A percentile compares a stretch with the other conserved stretches of the same genome.
These are phyloP conservation scores for Rutstroemia sp. DNA, from an alignment of 2,329 filamentous ascomycete genomes.

Conservation along the genomic window DNA sequence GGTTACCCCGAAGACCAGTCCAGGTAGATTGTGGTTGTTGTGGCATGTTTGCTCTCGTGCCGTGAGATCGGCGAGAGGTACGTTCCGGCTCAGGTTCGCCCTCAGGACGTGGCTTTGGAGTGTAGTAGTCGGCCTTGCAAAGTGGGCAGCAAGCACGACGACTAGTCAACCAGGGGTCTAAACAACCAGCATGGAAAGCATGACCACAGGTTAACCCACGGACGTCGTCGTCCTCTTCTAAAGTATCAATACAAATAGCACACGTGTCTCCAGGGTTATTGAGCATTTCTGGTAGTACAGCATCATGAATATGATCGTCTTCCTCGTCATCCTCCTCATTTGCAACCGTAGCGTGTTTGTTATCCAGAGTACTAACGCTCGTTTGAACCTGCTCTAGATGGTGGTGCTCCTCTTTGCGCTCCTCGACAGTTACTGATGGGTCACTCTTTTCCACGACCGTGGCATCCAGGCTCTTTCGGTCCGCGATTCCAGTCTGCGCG, in stretches of 20 bases:
- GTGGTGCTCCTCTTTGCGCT: slow-evolving; percentile 22
- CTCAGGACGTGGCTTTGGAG: slow-evolving; percentile 73
- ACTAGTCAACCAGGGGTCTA: slow-evolving; percentile 94
- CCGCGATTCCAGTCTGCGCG: slow-evolving; percentile 7
- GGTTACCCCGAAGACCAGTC: slow-evolving; percentile 23
- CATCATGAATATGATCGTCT: slow-evolving; percentile 70
- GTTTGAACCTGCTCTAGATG: slow-evolving; percentile 24
- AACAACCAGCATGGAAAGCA: slow-evolving; percentile 90
- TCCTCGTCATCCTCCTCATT: slow-evolving; percentile 63
- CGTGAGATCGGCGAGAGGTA: slow-evolving; percentile 15
- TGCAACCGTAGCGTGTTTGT: slow-evolving; percentile 29
- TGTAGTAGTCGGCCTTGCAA: slow-evolving; percentile 97
- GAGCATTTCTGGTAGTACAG: slow-evolving; percentile 73
- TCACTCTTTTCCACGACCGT: slow-evolving; percentile 17
- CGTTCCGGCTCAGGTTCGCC: slow-evolving; percentile 26
- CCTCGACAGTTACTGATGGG: slow-evolving; percentile 1
- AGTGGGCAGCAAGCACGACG: slow-evolving; percentile 92
- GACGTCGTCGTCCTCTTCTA: slow-evolving; percentile 94
- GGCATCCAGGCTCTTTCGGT: slow-evolving; percentile 16
- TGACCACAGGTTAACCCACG: slow-evolving; percentile 94
- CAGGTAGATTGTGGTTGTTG: slow-evolving; percentile 23
- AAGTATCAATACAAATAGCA: slow-evolving; percentile 88
- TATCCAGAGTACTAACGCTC: slow-evolving; percentile 28
- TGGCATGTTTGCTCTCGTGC: slow-evolving; percentile 20
- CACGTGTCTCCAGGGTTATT: slow-evolving; percentile 84